phyloP scores from a whole-genome alignment of 306 rosid species.

The Quillaja saponaria region DNA sequence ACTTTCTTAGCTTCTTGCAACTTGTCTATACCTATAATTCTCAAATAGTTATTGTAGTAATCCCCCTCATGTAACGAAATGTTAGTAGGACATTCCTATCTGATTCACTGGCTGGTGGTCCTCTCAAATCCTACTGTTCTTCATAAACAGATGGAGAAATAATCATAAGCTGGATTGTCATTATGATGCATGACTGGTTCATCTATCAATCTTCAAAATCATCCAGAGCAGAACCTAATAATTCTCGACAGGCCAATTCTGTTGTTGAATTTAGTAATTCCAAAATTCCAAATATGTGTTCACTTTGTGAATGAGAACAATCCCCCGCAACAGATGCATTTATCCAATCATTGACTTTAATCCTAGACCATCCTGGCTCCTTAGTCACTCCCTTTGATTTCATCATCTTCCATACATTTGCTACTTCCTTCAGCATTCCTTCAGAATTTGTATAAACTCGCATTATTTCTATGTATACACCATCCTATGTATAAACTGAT shows the following conservation, averaged over 20 bases:
- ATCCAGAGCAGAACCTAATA: slow-evolving; percentile 29
- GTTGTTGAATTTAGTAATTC: slow-evolving; percentile 46
- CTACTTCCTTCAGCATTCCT: slow-evolving; percentile 76
- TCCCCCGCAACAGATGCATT: slow-evolving; percentile 67
- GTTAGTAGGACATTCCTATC: no score
- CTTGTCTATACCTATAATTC: no score
- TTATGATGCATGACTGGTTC: slow-evolving; percentile 13
- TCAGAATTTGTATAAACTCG: slow-evolving; percentile 55
- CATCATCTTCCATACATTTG: slow-evolving; percentile 64
- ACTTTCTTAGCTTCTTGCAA: no score
- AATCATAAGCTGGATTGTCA: not conserved
- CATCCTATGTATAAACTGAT: slow-evolving; percentile 29
- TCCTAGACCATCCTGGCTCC: slow-evolving; percentile 89
- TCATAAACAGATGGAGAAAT: not conserved
- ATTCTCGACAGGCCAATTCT: slow-evolving; percentile 15
- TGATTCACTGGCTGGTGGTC: no score
- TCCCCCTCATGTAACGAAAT: no score
- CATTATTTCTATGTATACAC: slow-evolving; percentile 42
- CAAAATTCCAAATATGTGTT: slow-evolving; percentile 49
- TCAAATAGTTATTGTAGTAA: no score
- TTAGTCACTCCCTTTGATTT: slow-evolving; percentile 72
- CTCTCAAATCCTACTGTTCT: no score
- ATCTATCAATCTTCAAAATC: slow-evolving; percentile 40
- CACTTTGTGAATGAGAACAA: slow-evolving; percentile 55
- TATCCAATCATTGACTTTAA: slow-evolving; percentile 51